Evolutionary conservation across 352 stramenopile genomes (phyloP).

Genomic region (Pythium volutum): DNA sequence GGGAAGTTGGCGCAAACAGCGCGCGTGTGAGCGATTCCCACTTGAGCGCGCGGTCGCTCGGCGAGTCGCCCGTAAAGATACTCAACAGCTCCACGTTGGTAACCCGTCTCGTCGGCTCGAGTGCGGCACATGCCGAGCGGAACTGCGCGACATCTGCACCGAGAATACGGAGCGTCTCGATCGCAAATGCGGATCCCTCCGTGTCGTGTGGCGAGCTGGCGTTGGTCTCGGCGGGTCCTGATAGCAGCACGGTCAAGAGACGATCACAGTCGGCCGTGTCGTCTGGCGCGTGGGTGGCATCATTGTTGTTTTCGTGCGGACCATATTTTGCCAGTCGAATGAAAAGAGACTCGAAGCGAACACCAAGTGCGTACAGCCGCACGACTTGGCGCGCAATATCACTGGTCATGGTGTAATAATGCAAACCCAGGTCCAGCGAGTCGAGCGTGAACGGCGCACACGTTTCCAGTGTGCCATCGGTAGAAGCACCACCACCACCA

Average conservation of each 20-base stretch:
- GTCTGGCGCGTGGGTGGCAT: not conserved
- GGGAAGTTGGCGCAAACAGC: not conserved
- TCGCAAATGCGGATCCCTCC: not conserved
- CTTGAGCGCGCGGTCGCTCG: not conserved
- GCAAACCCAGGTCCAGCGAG: constrained; percentile 8
- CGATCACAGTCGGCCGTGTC: not conserved
- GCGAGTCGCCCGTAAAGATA: constrained; percentile 14
- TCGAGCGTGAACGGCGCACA: not conserved
- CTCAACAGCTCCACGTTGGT: constrained; percentile 14
- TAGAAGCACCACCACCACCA: too few species aligned
- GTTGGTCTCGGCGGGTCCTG: too few species aligned
- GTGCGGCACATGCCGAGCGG: constrained; percentile 3
- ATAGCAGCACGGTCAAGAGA: not conserved
- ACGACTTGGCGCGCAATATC: constrained; percentile 8
- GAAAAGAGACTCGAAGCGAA: too few species aligned
- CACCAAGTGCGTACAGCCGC: constrained; percentile 3
- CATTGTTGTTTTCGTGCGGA: too few species aligned
- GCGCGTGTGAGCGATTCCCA: constrained; percentile 11
- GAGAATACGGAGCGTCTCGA: constrained; percentile 7
- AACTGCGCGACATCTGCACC: constrained; percentile 13
- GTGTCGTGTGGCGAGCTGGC: too few species aligned
- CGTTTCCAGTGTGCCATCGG: not conserved
- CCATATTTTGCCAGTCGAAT: too few species aligned
- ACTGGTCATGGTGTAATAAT: constrained; percentile 3
- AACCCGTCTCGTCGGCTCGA: not conserved